Evolutionary conservation across 768 basidiomycete genomes (phyloP).

Genomic region (Amanita thiersii): DNA sequence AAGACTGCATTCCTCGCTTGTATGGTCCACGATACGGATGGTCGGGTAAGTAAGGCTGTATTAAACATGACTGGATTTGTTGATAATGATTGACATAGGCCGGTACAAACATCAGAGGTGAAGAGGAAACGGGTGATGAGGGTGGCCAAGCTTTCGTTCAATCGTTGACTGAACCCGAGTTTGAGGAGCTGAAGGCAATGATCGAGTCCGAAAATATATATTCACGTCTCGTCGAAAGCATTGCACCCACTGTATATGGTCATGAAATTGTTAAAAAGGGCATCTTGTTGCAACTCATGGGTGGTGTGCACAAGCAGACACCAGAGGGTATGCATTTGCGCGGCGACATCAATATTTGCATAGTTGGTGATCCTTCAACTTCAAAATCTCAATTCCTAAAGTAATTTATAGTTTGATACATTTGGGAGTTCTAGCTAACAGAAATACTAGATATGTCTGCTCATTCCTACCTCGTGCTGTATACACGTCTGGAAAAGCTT

Average conservation of each 20-base stretch:
- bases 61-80: conserved; percentile 2
- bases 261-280: conserved; percentile 99
- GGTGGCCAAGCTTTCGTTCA: conserved; percentile 80
- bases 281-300: conserved; percentile 91
- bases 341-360: conserved; percentile 97
- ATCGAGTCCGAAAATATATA: conserved; percentile 94
- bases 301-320: conserved; percentile 96
- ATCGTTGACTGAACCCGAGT: conserved; percentile 87
- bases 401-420: conserved; percentile 36
- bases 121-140: conserved; percentile 72
- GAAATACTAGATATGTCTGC: conserved; percentile 74
- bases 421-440: conserved; percentile 3
- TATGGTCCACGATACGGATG: conserved; percentile 92
- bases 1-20: conserved; percentile 98
- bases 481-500: conserved; percentile 99
- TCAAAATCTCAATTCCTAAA: conserved; percentile 99
- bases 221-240: conserved; percentile 84
- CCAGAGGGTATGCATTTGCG: conserved; percentile 96
- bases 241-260: conserved; percentile 97
- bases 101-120: conserved; percentile 85
- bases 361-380: conserved; percentile 94
- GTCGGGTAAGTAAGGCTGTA: conserved; percentile 50
- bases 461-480: conserved; percentile 97
- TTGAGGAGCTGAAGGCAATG: conserved; percentile 92
- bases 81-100: conserved; percentile 43